Conservation (phyloP, 2,329 filamentous ascomycete genomes). For the Chaetothyriales sp. region DNA sequence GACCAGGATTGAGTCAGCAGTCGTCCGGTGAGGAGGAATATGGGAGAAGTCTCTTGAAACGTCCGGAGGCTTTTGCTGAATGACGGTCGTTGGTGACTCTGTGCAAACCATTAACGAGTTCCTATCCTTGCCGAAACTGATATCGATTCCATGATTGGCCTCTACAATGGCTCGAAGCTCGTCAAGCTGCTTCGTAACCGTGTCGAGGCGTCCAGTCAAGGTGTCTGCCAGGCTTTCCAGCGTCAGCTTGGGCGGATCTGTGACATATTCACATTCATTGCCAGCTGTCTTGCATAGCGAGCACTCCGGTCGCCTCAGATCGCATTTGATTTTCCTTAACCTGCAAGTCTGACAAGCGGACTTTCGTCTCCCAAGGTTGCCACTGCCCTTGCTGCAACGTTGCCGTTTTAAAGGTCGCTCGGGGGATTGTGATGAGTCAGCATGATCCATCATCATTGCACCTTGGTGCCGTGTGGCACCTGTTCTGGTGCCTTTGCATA, state of each 20-base stretch:
- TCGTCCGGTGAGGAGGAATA: constrained; percentile 18
- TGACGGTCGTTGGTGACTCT: constrained; percentile 2
- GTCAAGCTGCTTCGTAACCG: constrained; percentile 12
- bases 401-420: not conserved
- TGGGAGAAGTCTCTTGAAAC: constrained; percentile 14
- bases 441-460: not conserved
- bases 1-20: constrained; percentile 18
- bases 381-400: not conserved
- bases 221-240: constrained; percentile 4
- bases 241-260: constrained; percentile 7
- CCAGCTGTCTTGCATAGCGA: constrained; percentile 12
- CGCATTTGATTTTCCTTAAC: constrained; percentile 19
- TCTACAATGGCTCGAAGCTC: not conserved
- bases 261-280: constrained; percentile 15
- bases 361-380: constrained; percentile 4
- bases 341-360: constrained; percentile 19
- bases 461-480: not conserved
- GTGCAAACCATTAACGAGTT: constrained; percentile 3
- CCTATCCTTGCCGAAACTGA: not conserved
- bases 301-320: constrained; percentile 16
- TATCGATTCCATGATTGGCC: not conserved
- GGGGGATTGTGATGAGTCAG: not conserved
- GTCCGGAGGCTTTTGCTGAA: constrained; percentile 1
- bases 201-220: constrained; percentile 2
- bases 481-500: not conserved